Evolutionary conservation across 2,329 filamentous ascomycete genomes (phyloP), one percentile per base, ranked within the genome.

Genomic region (Sphaerostilbella broomeana): DNA sequence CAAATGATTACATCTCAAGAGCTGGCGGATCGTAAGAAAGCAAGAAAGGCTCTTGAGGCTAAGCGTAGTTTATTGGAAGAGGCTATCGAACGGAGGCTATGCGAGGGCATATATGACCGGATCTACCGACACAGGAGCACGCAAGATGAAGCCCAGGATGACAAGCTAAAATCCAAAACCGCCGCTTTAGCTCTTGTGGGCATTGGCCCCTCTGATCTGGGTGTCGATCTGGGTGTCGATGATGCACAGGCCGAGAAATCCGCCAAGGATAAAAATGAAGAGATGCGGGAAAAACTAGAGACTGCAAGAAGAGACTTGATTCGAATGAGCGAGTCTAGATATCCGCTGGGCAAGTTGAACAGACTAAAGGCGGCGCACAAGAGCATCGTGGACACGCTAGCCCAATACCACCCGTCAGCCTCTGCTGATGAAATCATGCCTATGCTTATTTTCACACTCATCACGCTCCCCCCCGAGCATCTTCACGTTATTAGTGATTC

Each of bases 361-460:
- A 81, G 88, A 53, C 72, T 98, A 40, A 94, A 89, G 49, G 79
- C 81, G 26, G 86, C 87, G 3, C 92, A 97, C 61, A 94, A 94
- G 66, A 84, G 81, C 48, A 97, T 98, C 47, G 92, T 98, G 34
- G 90, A 97, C 59, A 89, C 88, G 1, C 61, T 82, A 34, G 72
- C 77, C 4, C 71, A 78, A 50, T 80, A 81, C 44, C 77, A 80
- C 46, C 77, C 76, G 13, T 80, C 89, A 1, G 95, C 92, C 1
- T 97, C 92, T 1, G 92, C 92, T 3, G 92, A 98, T 57, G 92
- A 97, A 63, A 94, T 98, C 39, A 80, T 98, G 59, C 92, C 92
- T 1, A 95, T 94, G 61, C 73, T 98, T 47, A 98, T 98, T 46
- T 98, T 94, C 65, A 86, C 88, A 0, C 75, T 98, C 44, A 94